Base-by-base conservation (phyloP, 2,329 filamentous ascomycete species). In the Aureobasidium sp. region DNA sequence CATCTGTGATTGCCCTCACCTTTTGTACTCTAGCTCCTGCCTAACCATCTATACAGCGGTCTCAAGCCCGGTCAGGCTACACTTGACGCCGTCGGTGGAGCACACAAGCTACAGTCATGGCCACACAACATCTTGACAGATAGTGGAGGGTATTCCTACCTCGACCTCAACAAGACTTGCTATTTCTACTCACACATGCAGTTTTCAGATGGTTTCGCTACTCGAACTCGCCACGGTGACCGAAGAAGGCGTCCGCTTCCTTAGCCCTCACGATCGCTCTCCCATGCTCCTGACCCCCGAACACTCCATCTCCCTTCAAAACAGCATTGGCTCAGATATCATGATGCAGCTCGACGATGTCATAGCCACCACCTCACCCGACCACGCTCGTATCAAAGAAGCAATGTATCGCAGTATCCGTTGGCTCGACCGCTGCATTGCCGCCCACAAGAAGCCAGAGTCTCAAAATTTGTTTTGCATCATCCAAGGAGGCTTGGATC, bases 291-390 rank as follows among this genome's bases (percentile, higher is more conserved):
- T 99, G 51, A 99, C 94, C 0, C 94, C 94, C 0, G 95, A 99
- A 74, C 93, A 97, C 78, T 97, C 94, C 0, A 97, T 99, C 69
- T 88, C 87, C 12, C 82, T 99, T 3, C 94, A 99, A 74, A 97
- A 99, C 76, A 93, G 88, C 61, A 99, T 99, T 70, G 94, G 94
- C 66, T 96, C 91, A 66, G 94, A 99, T 76, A 97, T 99, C 69
- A 97, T 97, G 67, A 99, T 99, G 95, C 95, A 99, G 76, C 86
- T 99, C 4, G 94, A 99, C 79, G 95, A 99, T 75, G 95, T 99
- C 15, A 88, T 99, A 57, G 93, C 92, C 34, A 97, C 94, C 0
- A 99, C 94, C 0, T 97, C 92, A 0, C 93, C 93, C 0, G 94
- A 99, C 74, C 80, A 84, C 62, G 87, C 80, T 24, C 87, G 95